These are phyloP conservation scores for Pleoardoris graminearum DNA, from an alignment of 2,329 filamentous ascomycete species.

Conservation along the genomic window DNA sequence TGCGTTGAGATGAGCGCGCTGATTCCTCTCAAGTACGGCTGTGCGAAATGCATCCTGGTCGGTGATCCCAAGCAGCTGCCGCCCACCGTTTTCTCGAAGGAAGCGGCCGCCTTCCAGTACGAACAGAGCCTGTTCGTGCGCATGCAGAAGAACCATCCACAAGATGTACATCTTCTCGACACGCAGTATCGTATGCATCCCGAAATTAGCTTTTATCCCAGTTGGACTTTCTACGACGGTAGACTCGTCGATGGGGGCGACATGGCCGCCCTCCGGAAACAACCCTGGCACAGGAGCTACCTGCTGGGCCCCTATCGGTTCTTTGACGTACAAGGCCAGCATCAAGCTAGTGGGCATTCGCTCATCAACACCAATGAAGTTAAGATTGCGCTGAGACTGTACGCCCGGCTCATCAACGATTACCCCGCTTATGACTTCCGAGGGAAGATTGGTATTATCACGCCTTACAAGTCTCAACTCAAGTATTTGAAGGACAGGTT, in stretches of 20 bases:
- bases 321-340: constrained; percentile 91
- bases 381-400: constrained; percentile 82
- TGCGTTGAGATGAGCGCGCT: constrained; percentile 96
- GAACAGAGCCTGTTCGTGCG: constrained; percentile 98
- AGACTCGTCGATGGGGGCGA: constrained; percentile 80
- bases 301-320: constrained; percentile 93
- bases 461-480: constrained; percentile 94
- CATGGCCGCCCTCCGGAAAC: constrained; percentile 75
- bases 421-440: constrained; percentile 69
- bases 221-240: constrained; percentile 88
- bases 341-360: constrained; percentile 81
- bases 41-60: constrained; percentile 93
- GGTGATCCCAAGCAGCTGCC: constrained; percentile 97
- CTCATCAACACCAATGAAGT: constrained; percentile 87
- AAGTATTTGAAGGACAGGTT: constrained; percentile 79
- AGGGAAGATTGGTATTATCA: constrained; percentile 94
- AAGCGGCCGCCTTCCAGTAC: constrained; percentile 89
- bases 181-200: constrained; percentile 99
- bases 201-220: constrained; percentile 90
- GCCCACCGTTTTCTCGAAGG: constrained; percentile 92
- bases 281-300: constrained; percentile 82
- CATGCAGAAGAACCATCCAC: constrained; percentile 91
- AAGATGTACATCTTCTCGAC: constrained; percentile 91
- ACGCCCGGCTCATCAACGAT: constrained; percentile 75
- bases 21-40: constrained; percentile 96